Evolutionary conservation across 768 basidiomycete species (phyloP).

Genomic region (Pleurotus pulmonarius): DNA sequence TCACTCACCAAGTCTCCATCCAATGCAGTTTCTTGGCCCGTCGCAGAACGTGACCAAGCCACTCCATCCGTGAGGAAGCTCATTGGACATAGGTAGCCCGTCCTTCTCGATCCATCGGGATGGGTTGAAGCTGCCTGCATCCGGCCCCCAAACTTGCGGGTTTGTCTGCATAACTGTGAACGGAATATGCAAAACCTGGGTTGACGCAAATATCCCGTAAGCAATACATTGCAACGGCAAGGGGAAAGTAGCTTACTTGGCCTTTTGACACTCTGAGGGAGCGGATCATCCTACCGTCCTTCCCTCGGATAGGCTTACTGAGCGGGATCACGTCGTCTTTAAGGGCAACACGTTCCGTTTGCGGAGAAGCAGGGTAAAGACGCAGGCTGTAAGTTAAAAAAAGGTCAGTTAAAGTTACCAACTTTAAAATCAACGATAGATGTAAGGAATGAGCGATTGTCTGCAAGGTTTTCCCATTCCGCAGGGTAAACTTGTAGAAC

Average conservation of each 20-base stretch:
- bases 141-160: constrained; percentile 30
- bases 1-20: constrained; percentile 29
- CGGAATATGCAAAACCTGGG: constrained; percentile 30
- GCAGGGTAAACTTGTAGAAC: not conserved
- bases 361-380: constrained; percentile 34
- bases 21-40: constrained; percentile 38
- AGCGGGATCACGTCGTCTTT: constrained; percentile 41
- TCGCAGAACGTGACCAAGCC: constrained; percentile 35
- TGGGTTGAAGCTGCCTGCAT: constrained; percentile 31
- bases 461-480: not conserved
- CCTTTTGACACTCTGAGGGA: constrained; percentile 29
- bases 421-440: not conserved
- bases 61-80: constrained; percentile 33
- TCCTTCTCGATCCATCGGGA: constrained; percentile 32
- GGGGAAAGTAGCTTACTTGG: constrained; percentile 23
- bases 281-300: constrained; percentile 21
- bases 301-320: constrained; percentile 24
- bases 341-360: constrained; percentile 35
- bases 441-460: not conserved
- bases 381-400: constrained; percentile 26
- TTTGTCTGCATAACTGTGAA: constrained; percentile 28
- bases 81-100: constrained; percentile 22
- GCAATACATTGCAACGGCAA: not conserved
- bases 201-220: too few relatives aligned
- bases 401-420: not conserved